Evolutionary conservation across 2,329 filamentous ascomycete genomes (phyloP).

Genomic region (Anthostomella pinea): DNA sequence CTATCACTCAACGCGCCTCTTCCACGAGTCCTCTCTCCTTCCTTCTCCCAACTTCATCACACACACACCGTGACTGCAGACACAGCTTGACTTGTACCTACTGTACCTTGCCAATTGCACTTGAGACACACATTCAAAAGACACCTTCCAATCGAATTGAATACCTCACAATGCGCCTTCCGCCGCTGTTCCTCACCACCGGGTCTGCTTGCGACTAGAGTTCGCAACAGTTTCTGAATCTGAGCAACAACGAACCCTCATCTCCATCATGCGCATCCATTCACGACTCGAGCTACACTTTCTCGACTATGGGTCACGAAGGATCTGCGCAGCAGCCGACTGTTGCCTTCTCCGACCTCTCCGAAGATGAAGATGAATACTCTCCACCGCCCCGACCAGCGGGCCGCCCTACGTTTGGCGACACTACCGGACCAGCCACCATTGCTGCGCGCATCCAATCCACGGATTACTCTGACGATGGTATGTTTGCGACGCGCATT

Average conservation of each 20-base stretch:
- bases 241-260: constrained; percentile 8
- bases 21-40: too few relatives aligned
- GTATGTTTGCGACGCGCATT: constrained; percentile 8
- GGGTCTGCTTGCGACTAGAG: constrained; percentile 20
- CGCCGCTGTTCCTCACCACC: constrained; percentile 15
- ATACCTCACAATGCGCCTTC: constrained; percentile 21
- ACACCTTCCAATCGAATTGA: constrained; percentile 6
- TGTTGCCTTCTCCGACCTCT: constrained; percentile 18
- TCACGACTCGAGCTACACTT: constrained; percentile 9
- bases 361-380: constrained; percentile 21
- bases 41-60: too few relatives aligned
- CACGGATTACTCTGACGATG: constrained; percentile 25
- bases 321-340: constrained; percentile 13
- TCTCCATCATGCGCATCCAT: constrained; percentile 19
- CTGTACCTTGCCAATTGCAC: too few relatives aligned
- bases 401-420: background rate
- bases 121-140: too few relatives aligned
- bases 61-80: too few relatives aligned
- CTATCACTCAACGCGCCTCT: too few relatives aligned
- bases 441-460: background rate
- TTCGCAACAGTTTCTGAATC: constrained; percentile 15
- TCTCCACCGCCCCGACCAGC: constrained; percentile 4
- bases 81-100: too few relatives aligned
- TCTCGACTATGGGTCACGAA: constrained; percentile 16
- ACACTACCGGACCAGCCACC: background rate